Evolutionary conservation across 768 basidiomycete species (phyloP).

Genomic region (Tricholoma terreum): DNA sequence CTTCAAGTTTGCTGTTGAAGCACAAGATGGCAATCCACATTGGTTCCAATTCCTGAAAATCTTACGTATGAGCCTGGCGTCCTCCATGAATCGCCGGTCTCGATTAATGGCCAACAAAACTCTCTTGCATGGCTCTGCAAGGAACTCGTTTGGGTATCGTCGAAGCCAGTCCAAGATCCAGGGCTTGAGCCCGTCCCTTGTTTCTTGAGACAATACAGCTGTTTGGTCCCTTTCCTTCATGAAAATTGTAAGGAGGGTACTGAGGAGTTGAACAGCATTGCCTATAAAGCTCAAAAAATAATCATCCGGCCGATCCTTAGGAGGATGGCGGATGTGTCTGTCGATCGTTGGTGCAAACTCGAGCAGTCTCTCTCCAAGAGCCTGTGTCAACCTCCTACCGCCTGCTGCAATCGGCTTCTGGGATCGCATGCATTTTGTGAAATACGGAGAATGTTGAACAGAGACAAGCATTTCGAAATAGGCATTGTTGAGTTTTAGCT

Average conservation of each 20-base stretch:
- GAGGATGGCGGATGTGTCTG: background rate
- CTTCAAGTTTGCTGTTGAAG: slow-evolving; percentile 5
- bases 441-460: slow-evolving; percentile 24
- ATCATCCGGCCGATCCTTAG: background rate
- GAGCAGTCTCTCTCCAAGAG: slow-evolving; percentile 20
- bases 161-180: slow-evolving; percentile 7
- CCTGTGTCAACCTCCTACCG: slow-evolving; percentile 19
- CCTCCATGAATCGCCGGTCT: background rate
- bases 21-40: slow-evolving; percentile 11
- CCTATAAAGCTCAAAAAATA: background rate
- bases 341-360: slow-evolving; percentile 21
- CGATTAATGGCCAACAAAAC: background rate
- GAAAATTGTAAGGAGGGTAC: slow-evolving; percentile 9
- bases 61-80: slow-evolving; percentile 2
- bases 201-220: slow-evolving; percentile 1
- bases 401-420: slow-evolving; percentile 14
- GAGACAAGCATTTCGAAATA: slow-evolving; percentile 22
- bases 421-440: slow-evolving; percentile 24
- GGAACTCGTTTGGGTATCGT: slow-evolving; percentile 2
- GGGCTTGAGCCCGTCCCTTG: background rate
- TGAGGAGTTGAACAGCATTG: slow-evolving; percentile 5
- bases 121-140: slow-evolving; percentile 2
- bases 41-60: slow-evolving; percentile 11
- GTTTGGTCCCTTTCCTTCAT: slow-evolving; percentile 8
- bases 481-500: slow-evolving; percentile 21